Percentiles rank a stretch among this genome's conserved stretches.
phyloP scores from a whole-genome alignment of 139 green algal genomes.

The Chlamydomonas incerta region DNA sequence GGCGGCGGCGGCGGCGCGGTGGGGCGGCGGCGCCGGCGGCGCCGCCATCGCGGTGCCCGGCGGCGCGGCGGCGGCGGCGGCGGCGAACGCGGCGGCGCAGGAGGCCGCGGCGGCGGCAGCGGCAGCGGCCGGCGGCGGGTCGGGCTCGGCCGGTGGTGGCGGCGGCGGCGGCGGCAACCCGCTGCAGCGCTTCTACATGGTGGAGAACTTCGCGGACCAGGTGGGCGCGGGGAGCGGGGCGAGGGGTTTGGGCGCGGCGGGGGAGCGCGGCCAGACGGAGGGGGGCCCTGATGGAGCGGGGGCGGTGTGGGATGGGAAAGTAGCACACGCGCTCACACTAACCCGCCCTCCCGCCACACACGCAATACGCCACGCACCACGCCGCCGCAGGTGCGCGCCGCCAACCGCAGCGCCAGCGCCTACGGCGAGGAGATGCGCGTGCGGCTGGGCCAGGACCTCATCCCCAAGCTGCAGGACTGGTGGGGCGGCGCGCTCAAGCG shows the following conservation, averaged over 20 bases:
- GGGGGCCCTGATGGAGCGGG: too few relatives aligned
- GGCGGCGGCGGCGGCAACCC: not conserved
- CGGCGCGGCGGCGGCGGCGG: not conserved
- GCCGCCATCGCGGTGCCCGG: not conserved
- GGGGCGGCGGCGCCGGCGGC: not conserved
- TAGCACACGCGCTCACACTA: too few relatives aligned
- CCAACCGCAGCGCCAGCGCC: constrained; percentile 12
- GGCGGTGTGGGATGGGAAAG: too few relatives aligned
- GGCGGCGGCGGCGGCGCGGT: too few relatives aligned
- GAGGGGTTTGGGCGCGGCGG: too few relatives aligned
- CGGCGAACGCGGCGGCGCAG: too few relatives aligned
- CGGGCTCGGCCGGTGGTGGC: too few relatives aligned
- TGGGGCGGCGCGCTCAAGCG: constrained; percentile 21
- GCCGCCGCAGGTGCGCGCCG: constrained; percentile 3
- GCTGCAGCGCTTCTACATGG: not conserved
- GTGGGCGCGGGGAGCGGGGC: too few relatives aligned
- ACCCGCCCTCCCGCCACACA: not conserved
- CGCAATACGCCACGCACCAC: not conserved
- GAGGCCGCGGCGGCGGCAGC: not conserved
- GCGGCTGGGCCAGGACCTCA: constrained; percentile 45
- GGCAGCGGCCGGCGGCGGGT: not conserved
- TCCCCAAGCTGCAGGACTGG: constrained; percentile 50
- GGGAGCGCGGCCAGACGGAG: too few relatives aligned
- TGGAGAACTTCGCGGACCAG: constrained; percentile 35
- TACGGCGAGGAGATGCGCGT: constrained; percentile 23